Evolutionary conservation across 805 yeast species (phyloP), one percentile per base, ranked within the genome.

Genomic region (Nakazawaea ambrosiae): DNA sequence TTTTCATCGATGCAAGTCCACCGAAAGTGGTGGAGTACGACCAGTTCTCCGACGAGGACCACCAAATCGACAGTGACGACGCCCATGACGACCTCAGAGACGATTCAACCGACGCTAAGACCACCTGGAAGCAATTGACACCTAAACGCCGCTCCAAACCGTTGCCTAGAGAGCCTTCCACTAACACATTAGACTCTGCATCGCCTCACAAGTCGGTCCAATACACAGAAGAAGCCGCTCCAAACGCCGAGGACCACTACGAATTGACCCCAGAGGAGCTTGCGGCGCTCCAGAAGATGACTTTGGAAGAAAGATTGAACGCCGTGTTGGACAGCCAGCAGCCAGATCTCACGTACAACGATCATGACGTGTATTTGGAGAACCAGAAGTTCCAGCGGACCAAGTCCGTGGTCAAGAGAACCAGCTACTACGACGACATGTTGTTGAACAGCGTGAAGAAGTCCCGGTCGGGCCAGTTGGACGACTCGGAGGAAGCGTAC

Each of bases 291-390:
- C 51, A 38, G 47, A 47, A 49, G 41, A 59, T 49, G 51, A 57
- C 55, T 34, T 50, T 71, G 27, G 66, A 66, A 42, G 68, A 71
- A 42, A 69, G 66, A 47, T 53, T 72, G 39, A 69, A 66, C 39
- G 55, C 70, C 2, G 66, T 63, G 31, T 52, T 71, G 12, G 54
- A 55, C 22, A 42, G 45, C 11, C 44, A 18, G 2, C 19, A 48
- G 18, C 50, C 49, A 2, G 46, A 42, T 34, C 50, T 50, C 11
- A 18, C n/a, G 15, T 20, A 40, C 5, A 49, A 49, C 37, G 62
- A 56, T 38, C 60, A 57, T 41, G 51, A 49, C 15, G 34, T 44
- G 5, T 58, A 54, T 31, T 17, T 58, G 29, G 55, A 55, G 39
- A 46, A 51, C 27, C 31, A 49, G 34, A 37, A 45, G 32, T 46